Conservation (phyloP, 495 filamentous ascomycete species). For the Aspergillus nidulans region DNA sequence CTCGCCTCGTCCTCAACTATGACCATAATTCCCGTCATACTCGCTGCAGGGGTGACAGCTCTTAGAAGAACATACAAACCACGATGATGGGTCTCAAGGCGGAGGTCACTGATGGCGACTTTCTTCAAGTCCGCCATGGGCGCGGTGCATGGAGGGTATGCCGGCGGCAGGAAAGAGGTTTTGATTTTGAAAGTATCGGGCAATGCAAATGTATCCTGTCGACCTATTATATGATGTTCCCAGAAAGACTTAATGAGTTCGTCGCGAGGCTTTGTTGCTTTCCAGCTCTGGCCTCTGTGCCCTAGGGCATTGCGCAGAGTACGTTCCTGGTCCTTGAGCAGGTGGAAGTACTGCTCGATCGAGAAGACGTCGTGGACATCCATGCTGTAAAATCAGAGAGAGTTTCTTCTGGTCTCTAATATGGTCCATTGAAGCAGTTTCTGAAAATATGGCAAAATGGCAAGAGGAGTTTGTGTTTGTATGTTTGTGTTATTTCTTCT, state of each 20-base stretch:
- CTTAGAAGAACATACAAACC: conserved; percentile 41
- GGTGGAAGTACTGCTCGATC: conserved; percentile 2
- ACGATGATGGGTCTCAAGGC: conserved; percentile 49
- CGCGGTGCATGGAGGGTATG: conserved; percentile 21
- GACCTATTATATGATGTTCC: too few species aligned
- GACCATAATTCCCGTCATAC: conserved; percentile 38
- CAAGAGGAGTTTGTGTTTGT: too few species aligned
- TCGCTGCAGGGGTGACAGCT: conserved; percentile 34
- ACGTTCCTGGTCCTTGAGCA: conserved; percentile 14
- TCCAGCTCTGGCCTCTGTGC: conserved; percentile 16
- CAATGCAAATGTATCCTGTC: too few species aligned
- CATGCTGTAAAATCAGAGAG: conserved; percentile 15
- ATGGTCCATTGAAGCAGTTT: not conserved
- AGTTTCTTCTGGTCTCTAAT: too few species aligned
- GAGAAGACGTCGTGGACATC: conserved; percentile 24
- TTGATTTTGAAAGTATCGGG: conserved; percentile 11
- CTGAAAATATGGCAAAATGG: too few species aligned
- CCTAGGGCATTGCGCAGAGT: conserved; percentile 15
- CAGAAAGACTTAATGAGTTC: conserved; percentile 13
- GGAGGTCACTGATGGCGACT: conserved; percentile 29
- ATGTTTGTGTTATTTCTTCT: too few species aligned
- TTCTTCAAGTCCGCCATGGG: conserved; percentile 19
- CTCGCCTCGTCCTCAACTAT: conserved; percentile 49
- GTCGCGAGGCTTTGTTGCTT: conserved; percentile 16
- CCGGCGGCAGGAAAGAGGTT: conserved; percentile 19